These are phyloP conservation scores for Penicillium sp. DNA, from an alignment of 2,329 filamentous ascomycete species.

Conservation along the genomic window DNA sequence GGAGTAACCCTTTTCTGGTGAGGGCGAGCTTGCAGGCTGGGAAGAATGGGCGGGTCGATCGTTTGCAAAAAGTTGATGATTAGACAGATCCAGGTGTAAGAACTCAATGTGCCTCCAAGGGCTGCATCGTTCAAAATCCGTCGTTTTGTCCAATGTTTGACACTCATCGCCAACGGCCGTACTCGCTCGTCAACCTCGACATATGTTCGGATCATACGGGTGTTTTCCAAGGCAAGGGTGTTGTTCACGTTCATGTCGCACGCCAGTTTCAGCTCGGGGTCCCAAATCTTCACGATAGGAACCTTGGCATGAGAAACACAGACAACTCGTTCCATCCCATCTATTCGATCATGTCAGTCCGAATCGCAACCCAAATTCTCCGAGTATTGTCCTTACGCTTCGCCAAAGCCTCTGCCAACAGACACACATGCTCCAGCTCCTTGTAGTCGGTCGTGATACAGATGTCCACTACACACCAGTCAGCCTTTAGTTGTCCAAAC, in stretches of 20 bases:
- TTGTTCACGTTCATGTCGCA: constrained; percentile 99
- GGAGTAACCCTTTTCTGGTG: constrained; percentile 60
- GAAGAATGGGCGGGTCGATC: constrained; percentile 77
- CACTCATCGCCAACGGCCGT: constrained; percentile 87
- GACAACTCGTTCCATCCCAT: constrained; percentile 94
- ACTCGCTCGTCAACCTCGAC: constrained; percentile 90
- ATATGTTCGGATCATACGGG: constrained; percentile 95
- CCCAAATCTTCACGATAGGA: constrained; percentile 98
- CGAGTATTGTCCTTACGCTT: constrained; percentile 62
- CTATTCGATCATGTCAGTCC: constrained; percentile 47
- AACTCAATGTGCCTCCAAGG: constrained; percentile 90
- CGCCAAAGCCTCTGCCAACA: constrained; percentile 80
- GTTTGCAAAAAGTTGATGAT: constrained; percentile 95
- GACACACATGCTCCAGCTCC: constrained; percentile 83
- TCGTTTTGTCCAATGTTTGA: constrained; percentile 95
- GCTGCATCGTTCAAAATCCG: constrained; percentile 97
- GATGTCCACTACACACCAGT: constrained; percentile 71
- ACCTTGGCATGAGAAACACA: constrained; percentile 95
- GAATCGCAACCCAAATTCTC: background rate
- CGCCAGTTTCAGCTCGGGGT: constrained; percentile 81
- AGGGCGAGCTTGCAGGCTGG: constrained; percentile 74
- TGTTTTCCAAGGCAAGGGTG: constrained; percentile 89
- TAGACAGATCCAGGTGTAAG: constrained; percentile 99
- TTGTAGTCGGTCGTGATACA: constrained; percentile 93
- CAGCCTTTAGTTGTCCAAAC: constrained; percentile 14